Percentiles rank a stretch among this genome's conserved stretches.
These are phyloP conservation scores for Cladophialophora bantiana DNA, from an alignment of 2,329 filamentous ascomycete genomes.

Conservation along the genomic window DNA sequence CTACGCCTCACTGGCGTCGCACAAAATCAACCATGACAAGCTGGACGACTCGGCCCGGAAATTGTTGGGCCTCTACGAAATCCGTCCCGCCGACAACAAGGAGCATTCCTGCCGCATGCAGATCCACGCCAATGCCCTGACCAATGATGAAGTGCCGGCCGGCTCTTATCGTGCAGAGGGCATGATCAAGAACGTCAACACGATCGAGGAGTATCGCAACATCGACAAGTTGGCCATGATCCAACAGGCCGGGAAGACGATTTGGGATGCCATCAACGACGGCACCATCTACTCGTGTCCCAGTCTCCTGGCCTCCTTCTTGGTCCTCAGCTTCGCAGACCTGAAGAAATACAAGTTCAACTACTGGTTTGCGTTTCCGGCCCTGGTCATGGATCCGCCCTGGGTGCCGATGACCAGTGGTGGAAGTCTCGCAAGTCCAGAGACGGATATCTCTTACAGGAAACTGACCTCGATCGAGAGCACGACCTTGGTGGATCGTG, in stretches of 20 bases:
- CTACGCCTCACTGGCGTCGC: slow-evolving; percentile 87
- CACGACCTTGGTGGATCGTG: slow-evolving; percentile 76
- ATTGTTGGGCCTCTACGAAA: slow-evolving; percentile 87
- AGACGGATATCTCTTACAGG: slow-evolving; percentile 39
- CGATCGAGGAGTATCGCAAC: slow-evolving; percentile 88
- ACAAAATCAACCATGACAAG: slow-evolving; percentile 96
- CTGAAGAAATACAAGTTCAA: slow-evolving; percentile 97
- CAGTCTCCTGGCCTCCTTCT: slow-evolving; percentile 86
- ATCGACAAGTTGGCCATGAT: slow-evolving; percentile 81
- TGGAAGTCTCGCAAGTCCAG: slow-evolving; percentile 36
- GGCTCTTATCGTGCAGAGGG: slow-evolving; percentile 85
- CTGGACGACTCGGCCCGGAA: slow-evolving; percentile 91
- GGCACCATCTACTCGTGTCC: slow-evolving; percentile 95
- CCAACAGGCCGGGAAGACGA: slow-evolving; percentile 80
- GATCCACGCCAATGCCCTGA: slow-evolving; percentile 84
- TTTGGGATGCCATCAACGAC: slow-evolving; percentile 97
- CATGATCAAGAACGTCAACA: slow-evolving; percentile 95
- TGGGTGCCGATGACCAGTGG: slow-evolving; percentile 68
- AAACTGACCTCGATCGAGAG: slow-evolving; percentile 73
- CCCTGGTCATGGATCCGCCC: slow-evolving; percentile 82
- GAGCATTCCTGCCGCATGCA: slow-evolving; percentile 87
- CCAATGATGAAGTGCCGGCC: slow-evolving; percentile 76
- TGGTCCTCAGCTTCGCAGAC: slow-evolving; percentile 90
- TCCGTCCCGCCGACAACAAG: slow-evolving; percentile 72
- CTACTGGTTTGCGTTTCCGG: slow-evolving; percentile 98